Conservation (phyloP, 176 grass and related monocot genomes). For the Oryza nivara region DNA sequence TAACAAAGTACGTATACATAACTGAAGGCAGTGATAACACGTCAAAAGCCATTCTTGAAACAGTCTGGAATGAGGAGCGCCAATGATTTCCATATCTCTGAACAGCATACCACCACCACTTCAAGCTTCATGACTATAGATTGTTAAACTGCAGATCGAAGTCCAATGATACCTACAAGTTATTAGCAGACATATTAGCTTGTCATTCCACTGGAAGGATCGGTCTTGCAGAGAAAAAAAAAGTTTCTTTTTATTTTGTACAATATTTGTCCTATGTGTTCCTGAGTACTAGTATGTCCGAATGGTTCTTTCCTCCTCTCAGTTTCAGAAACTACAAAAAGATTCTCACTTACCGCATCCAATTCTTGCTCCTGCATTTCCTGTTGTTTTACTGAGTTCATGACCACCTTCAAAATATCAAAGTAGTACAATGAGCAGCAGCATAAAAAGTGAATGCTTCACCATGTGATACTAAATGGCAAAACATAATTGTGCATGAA, state of each 20-base stretch:
- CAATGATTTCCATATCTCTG: slow-evolving; percentile 21
- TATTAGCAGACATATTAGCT: slow-evolving; percentile 1
- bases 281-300: neutral
- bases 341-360: slow-evolving; percentile 54
- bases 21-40: slow-evolving; percentile 13
- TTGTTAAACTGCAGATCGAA: slow-evolving; percentile 58
- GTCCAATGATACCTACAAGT: slow-evolving; percentile 62
- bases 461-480: neutral
- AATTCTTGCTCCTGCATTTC: slow-evolving; percentile 75
- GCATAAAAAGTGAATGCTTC: neutral
- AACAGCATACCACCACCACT: neutral
- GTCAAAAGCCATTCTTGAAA: slow-evolving; percentile 3
- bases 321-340: neutral
- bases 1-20: slow-evolving; percentile 16
- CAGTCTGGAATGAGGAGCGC: neutral
- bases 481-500: slow-evolving; percentile 10
- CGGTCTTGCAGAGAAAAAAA: neutral
- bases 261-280: neutral
- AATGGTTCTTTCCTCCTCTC: neutral
- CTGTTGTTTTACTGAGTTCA: slow-evolving; percentile 71
- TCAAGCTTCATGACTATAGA: neutral
- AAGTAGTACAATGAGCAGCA: slow-evolving; percentile 26
- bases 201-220: neutral
- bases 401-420: slow-evolving; percentile 59
- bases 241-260: neutral